Base-by-base conservation (phyloP, 352 stramenopile species). In the Phytophthora ramorum region DNA sequence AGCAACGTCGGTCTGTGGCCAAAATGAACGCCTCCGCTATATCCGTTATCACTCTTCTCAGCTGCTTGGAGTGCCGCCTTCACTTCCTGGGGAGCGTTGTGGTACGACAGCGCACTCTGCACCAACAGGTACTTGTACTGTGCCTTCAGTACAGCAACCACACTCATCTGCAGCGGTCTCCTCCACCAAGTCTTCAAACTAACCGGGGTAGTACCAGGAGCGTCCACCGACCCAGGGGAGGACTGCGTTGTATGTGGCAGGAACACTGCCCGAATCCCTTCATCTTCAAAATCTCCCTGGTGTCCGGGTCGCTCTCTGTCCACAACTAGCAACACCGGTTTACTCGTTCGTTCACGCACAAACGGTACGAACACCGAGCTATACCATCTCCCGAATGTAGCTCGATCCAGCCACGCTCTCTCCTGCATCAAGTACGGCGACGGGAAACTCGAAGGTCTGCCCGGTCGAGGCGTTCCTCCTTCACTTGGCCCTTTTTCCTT, bases 401-500 rank as follows among this genome's bases (percentile, higher is more conserved):
- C 24, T 41, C 69, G 53, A 38, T 77, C 69, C 28, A 77, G 38
- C 69, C 69, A 77, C n/a, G 69, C 58, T 57, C 61, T 64, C n/a
- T 55, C 35, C 41, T 77, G 69, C 14, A 24, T 19, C 37, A 77
- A 59, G 38, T 68, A 76, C 19, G 65, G 59, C 41, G 53, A 6
- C 38, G 58, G 56, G 37, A 60, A 52, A 17, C 26, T 24, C 17
- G 8, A 24, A 13, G 34, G 3, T 40, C 10, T 16, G 8, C 14
- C 32, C 1, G 32, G 32, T 38, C 32, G 9, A 14, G 32, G 8
- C 9, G 13, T 38, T 14, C 13, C 34, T 40, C 40, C 40, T 46
- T 46, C 17, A 19, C 6, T n/a, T 5, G 55, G 55, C 55, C 49
- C 62, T 10, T 13, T 53, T 16, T 55, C 40, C 55, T 64, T 73